These are phyloP conservation scores for Karstenula rhodostoma DNA, from an alignment of 2,329 filamentous ascomycete genomes.

Conservation along the genomic window DNA sequence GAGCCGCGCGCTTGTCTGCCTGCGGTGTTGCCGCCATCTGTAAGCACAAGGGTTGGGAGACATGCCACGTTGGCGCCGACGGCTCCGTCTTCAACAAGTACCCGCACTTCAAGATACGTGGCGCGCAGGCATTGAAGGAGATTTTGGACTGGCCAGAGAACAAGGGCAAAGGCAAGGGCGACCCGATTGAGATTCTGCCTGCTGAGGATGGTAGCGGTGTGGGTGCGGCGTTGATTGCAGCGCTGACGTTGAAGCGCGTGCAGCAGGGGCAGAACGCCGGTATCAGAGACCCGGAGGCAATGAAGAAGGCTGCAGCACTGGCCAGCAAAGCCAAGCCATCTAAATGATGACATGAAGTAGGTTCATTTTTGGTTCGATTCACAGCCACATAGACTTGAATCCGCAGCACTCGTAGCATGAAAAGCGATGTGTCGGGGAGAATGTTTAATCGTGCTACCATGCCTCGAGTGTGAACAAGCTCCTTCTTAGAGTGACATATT, in stretches of 20 bases:
- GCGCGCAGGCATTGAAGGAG: constrained; percentile 87
- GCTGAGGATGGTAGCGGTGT: constrained; percentile 97
- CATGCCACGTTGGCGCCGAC: constrained; percentile 94
- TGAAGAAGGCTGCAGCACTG: constrained; percentile 46
- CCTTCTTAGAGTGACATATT: too few species aligned
- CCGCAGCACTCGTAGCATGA: neutral
- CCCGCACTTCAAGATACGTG: constrained; percentile 94
- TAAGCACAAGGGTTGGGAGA: constrained; percentile 90
- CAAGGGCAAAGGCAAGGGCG: constrained; percentile 67
- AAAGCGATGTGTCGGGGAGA: neutral
- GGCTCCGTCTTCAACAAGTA: constrained; percentile 99
- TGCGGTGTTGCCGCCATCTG: constrained; percentile 96
- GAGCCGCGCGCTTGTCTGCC: constrained; percentile 88
- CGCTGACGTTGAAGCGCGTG: constrained; percentile 69
- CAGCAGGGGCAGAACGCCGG: constrained; percentile 67
- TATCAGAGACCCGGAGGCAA: constrained; percentile 60
- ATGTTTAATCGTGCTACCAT: neutral
- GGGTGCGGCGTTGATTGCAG: constrained; percentile 93
- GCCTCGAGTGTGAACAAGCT: neutral
- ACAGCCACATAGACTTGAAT: neutral
- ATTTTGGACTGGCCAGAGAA: constrained; percentile 93
- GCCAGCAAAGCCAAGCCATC: constrained; percentile 11
- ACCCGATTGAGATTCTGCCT: constrained; percentile 85
- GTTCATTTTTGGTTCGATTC: neutral
- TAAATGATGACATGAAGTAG: neutral